phyloP scores from a whole-genome alignment of 2,329 filamentous ascomycete species.

The Venturia nashicola region DNA sequence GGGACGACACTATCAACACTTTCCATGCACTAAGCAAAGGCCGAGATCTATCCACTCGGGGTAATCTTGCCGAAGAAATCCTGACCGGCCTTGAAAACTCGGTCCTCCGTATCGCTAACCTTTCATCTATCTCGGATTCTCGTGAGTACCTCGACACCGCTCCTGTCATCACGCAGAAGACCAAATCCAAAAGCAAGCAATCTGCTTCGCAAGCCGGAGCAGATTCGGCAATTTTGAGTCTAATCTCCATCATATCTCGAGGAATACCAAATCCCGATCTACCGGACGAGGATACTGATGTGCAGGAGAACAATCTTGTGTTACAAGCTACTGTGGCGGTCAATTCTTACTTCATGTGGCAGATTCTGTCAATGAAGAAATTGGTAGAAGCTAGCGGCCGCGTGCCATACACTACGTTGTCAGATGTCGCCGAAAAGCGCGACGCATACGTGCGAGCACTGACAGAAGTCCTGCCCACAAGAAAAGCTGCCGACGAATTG shows the following conservation, averaged over 20 bases:
- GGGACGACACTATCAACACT: slow-evolving; percentile 70
- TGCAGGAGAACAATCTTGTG: slow-evolving; percentile 68
- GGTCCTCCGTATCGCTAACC: slow-evolving; percentile 66
- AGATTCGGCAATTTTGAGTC: slow-evolving; percentile 45
- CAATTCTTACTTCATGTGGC: slow-evolving; percentile 95
- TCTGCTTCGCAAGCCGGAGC: slow-evolving; percentile 20
- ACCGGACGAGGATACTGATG: slow-evolving; percentile 44
- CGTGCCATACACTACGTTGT: slow-evolving; percentile 45
- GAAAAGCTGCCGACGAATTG: slow-evolving; percentile 61
- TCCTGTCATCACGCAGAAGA: slow-evolving; percentile 28
- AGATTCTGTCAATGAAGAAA: slow-evolving; percentile 39
- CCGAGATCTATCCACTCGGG: slow-evolving; percentile 58
- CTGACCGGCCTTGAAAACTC: slow-evolving; percentile 62
- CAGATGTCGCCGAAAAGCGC: slow-evolving; percentile 39
- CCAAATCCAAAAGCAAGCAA: slow-evolving; percentile 23
- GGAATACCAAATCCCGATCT: slow-evolving; percentile 51
- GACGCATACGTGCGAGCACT: slow-evolving; percentile 39
- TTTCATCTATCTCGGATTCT: slow-evolving; percentile 69
- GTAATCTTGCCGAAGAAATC: slow-evolving; percentile 51
- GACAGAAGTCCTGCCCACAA: slow-evolving; percentile 34
- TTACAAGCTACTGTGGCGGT: slow-evolving; percentile 62
- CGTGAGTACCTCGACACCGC: slow-evolving; percentile 57
- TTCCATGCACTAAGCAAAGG: slow-evolving; percentile 58
- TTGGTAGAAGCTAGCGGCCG: slow-evolving; percentile 14
- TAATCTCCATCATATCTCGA: slow-evolving; percentile 61